A percentile compares a stretch with the other conserved stretches of the same genome.
Conservation (phyloP, 2,329 filamentous ascomycete genomes). For the Exophiala xenobiotica region DNA sequence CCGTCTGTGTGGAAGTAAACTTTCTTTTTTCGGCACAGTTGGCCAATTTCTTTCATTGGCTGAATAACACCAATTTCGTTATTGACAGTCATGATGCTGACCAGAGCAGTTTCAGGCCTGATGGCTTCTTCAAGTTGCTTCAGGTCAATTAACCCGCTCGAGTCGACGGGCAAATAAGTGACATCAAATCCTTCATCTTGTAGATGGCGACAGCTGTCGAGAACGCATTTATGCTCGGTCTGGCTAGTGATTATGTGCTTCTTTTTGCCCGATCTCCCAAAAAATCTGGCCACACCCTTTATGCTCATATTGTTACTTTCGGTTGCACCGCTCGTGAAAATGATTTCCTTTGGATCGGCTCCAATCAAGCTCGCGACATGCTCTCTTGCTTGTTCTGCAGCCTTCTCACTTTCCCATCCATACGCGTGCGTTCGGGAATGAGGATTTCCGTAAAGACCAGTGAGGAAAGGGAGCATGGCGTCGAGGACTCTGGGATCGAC, state of each 20-base stretch:
- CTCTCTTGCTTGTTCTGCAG: slow-evolving; percentile 79
- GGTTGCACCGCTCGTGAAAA: slow-evolving; percentile 96
- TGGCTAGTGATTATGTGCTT: slow-evolving; percentile 97
- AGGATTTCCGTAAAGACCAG: slow-evolving; percentile 92
- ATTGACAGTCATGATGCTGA: slow-evolving; percentile 98
- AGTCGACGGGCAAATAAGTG: slow-evolving; percentile 91
- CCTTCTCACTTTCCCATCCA: slow-evolving; percentile 97
- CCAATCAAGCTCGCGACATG: slow-evolving; percentile 86
- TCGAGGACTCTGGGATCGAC: slow-evolving; percentile 92
- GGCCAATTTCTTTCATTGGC: slow-evolving; percentile 88
- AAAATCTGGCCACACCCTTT: slow-evolving; percentile 96
- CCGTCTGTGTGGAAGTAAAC: slow-evolving; percentile 97
- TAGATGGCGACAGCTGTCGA: slow-evolving; percentile 94
- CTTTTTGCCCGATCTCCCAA: slow-evolving; percentile 90
- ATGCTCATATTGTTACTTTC: slow-evolving; percentile 99
- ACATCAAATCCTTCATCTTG: slow-evolving; percentile 96
- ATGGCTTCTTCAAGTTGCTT: slow-evolving; percentile 84
- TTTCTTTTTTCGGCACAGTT: slow-evolving; percentile 85
- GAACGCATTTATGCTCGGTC: slow-evolving; percentile 98
- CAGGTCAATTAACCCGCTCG: slow-evolving; percentile 81
- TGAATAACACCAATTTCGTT: slow-evolving; percentile 99
- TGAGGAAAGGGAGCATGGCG: slow-evolving; percentile 93
- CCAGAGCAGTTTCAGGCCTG: slow-evolving; percentile 82
- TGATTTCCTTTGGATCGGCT: slow-evolving; percentile 95
- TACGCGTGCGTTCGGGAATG: slow-evolving; percentile 97